Conservation (phyloP, 169 alveolate genomes). For the Babesia ovata region DNA sequence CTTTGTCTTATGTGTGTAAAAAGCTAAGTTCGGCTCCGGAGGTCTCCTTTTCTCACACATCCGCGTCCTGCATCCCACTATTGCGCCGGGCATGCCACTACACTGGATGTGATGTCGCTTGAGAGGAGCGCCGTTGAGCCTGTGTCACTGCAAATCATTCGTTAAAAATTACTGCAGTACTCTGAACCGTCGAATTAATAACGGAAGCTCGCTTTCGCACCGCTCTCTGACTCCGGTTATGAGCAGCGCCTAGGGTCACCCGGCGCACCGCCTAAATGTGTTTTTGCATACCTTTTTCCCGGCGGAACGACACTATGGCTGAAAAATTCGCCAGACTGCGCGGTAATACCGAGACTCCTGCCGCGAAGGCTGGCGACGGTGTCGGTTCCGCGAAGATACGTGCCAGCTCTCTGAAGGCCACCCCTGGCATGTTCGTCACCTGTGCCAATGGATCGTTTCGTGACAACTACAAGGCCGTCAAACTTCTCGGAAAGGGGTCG, state of each 20-base stretch:
- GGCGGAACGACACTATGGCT: slow-evolving; percentile 12
- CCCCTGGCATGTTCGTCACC: slow-evolving; percentile 90
- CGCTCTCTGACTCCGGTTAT: background rate
- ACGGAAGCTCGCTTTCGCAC: too few species aligned
- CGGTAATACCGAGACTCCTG: background rate
- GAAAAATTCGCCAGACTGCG: slow-evolving; percentile 33
- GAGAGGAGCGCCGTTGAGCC: background rate
- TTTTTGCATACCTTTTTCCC: slow-evolving; percentile 4
- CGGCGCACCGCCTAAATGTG: slow-evolving; percentile 21
- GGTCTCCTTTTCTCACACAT: background rate
- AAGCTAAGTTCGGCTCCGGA: background rate
- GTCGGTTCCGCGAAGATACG: slow-evolving; percentile 13
- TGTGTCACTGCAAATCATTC: background rate
- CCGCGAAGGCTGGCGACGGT: background rate
- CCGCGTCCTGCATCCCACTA: background rate
- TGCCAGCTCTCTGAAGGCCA: slow-evolving; percentile 71
- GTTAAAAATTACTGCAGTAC: too few species aligned
- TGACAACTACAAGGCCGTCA: slow-evolving; percentile 84
- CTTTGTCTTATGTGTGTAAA: too few species aligned
- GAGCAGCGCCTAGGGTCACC: slow-evolving; percentile 24
- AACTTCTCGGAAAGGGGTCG: slow-evolving; percentile 90
- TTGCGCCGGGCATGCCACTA: slow-evolving; percentile 25
- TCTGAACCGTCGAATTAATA: too few species aligned
- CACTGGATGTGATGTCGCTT: background rate
- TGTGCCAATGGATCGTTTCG: slow-evolving; percentile 81